A percentile compares a stretch with the other conserved stretches of the same genome.
These are phyloP conservation scores for Exophiala calicioides DNA, from an alignment of 2,329 filamentous ascomycete genomes.

Conservation along the genomic window DNA sequence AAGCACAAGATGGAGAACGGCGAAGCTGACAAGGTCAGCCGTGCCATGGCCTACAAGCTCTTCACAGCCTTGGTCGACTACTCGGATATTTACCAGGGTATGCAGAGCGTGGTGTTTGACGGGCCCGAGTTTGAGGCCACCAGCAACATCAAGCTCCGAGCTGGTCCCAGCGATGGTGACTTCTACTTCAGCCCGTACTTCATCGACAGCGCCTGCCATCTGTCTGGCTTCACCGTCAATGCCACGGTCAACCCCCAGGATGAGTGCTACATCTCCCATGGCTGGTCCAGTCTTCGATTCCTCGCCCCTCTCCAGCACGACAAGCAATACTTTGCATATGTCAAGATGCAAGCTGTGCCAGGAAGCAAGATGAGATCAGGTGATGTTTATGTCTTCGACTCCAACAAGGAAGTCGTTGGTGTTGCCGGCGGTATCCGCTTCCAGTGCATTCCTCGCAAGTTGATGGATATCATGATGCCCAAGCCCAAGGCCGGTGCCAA, in stretches of 20 bases:
- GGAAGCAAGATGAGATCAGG: constrained; percentile 57
- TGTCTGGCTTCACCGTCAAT: constrained; percentile 41
- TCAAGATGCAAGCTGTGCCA: constrained; percentile 58
- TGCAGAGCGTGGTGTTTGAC: constrained; percentile 42
- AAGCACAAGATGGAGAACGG: constrained; percentile 34
- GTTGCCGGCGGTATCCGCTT: constrained; percentile 53
- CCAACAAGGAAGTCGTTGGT: constrained; percentile 60
- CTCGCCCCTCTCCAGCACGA: constrained; percentile 53
- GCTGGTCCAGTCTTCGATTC: constrained; percentile 62
- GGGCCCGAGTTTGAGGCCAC: constrained; percentile 40
- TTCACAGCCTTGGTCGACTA: constrained; percentile 41
- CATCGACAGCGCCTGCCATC: constrained; percentile 42
- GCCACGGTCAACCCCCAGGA: constrained; percentile 57
- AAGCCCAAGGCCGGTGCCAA: constrained; percentile 32
- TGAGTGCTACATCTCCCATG: constrained; percentile 63
- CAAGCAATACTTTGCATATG: constrained; percentile 61
- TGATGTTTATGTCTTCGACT: constrained; percentile 60
- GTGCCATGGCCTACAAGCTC: constrained; percentile 40
- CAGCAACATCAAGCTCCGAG: constrained; percentile 36
- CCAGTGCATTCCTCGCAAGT: constrained; percentile 44
- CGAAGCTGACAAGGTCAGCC: constrained; percentile 35
- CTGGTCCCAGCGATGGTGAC: constrained; percentile 32
- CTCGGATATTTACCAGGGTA: constrained; percentile 36
- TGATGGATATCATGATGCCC: constrained; percentile 45
- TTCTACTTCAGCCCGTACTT: constrained; percentile 41